A percentile compares a stretch with the other conserved stretches of the same genome.
Evolutionary conservation across 164 flowering plant genomes (phyloP).

Genomic region (Macadamia integrifolia): DNA sequence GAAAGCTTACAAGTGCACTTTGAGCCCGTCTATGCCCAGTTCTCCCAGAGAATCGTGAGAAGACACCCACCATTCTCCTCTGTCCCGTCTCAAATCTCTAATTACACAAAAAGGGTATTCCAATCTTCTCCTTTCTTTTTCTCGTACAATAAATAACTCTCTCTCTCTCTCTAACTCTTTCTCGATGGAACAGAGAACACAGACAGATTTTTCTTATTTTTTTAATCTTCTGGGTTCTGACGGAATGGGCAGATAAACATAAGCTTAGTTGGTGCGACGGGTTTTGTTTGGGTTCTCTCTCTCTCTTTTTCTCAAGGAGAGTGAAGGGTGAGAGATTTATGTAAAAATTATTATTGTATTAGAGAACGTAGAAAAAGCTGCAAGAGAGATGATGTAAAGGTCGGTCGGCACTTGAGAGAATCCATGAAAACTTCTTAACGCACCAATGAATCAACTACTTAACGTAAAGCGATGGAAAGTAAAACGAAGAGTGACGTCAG

Average conservation of each 20-base stretch:
- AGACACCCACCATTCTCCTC: constrained; percentile 72
- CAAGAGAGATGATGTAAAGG: background rate
- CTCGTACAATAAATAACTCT: too few relatives aligned
- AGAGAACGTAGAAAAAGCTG: background rate
- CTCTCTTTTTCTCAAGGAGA: too few relatives aligned
- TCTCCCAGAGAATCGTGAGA: constrained; percentile 61
- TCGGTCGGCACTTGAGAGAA: background rate
- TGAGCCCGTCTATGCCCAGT: constrained; percentile 66
- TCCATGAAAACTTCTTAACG: too few relatives aligned
- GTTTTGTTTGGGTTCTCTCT: background rate
- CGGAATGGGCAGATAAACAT: background rate
- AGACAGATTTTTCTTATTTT: background rate
- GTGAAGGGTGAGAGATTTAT: too few relatives aligned
- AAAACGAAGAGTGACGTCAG: too few relatives aligned
- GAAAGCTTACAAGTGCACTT: constrained; percentile 55
- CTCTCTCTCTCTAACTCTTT: background rate
- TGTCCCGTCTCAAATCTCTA: background rate
- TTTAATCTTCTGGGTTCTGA: background rate
- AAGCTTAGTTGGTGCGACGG: background rate
- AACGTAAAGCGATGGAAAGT: too few relatives aligned
- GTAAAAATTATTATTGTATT: background rate
- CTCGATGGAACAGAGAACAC: too few relatives aligned
- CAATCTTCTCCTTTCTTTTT: background rate
- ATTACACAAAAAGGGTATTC: background rate
- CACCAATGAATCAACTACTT: too few relatives aligned